phyloP scores from a whole-genome alignment of 495 filamentous ascomycete species.

The Trichoderma parareesei region DNA sequence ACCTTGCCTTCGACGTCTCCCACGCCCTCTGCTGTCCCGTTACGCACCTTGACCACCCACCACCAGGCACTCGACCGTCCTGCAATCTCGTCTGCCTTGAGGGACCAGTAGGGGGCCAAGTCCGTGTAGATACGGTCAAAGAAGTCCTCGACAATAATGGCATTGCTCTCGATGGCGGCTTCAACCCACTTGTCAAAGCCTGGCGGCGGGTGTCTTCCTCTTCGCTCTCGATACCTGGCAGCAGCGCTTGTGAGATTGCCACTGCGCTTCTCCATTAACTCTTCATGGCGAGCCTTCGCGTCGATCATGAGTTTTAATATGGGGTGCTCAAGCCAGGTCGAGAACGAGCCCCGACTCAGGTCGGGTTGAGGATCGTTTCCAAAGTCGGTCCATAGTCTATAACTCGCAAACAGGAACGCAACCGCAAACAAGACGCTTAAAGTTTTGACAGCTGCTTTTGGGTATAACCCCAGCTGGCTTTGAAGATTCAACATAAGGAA shows the following conservation, averaged over 20 bases:
- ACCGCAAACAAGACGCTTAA: too few species aligned
- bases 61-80: slow-evolving; percentile 33
- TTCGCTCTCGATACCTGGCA: not conserved
- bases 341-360: too few species aligned
- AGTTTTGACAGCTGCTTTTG: too few species aligned
- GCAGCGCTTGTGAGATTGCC: not conserved
- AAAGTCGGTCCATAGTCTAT: too few species aligned
- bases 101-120: slow-evolving; percentile 55
- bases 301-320: too few species aligned
- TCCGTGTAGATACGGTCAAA: slow-evolving; percentile 62
- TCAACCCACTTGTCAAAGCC: not conserved
- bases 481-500: too few species aligned
- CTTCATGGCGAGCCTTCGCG: not conserved
- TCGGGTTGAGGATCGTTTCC: too few species aligned
- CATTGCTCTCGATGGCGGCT: not conserved
- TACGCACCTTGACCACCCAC: slow-evolving; percentile 41
- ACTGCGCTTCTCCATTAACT: not conserved
- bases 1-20: slow-evolving; percentile 25
- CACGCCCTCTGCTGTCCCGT: slow-evolving; percentile 40
- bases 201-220: not conserved
- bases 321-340: too few species aligned
- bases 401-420: too few species aligned
- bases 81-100: slow-evolving; percentile 44
- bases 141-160: not conserved
- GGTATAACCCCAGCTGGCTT: too few species aligned